phyloP scores from a whole-genome alignment of 2,329 filamentous ascomycete species.

The Claviceps capensis region DNA sequence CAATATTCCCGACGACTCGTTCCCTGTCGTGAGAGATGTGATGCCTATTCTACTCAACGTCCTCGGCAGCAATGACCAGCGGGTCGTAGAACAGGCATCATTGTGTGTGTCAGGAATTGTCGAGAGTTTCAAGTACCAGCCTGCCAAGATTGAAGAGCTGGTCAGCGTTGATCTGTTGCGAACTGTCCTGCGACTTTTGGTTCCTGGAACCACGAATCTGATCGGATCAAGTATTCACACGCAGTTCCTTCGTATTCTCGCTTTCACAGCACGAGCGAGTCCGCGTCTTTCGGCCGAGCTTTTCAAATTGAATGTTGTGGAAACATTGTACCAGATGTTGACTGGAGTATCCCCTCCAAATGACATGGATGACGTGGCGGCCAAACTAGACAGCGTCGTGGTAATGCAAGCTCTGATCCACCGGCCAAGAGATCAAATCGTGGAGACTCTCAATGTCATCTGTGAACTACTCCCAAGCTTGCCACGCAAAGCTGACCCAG shows the following conservation, averaged over 20 bases:
- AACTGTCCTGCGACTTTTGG: constrained; percentile 71
- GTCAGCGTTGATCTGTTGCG: constrained; percentile 78
- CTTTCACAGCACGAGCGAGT: constrained; percentile 81
- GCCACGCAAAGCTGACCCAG: constrained; percentile 37
- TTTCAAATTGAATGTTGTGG: constrained; percentile 91
- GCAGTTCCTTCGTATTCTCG: constrained; percentile 82
- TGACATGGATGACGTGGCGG: constrained; percentile 62
- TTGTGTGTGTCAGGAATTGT: constrained; percentile 91
- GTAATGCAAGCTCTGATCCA: constrained; percentile 99
- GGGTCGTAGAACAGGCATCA: constrained; percentile 92
- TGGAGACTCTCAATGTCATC: constrained; percentile 93
- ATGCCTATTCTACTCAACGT: constrained; percentile 94
- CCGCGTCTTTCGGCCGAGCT: constrained; percentile 77
- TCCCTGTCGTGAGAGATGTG: constrained; percentile 79
- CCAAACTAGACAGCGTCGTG: constrained; percentile 87
- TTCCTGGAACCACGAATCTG: constrained; percentile 89
- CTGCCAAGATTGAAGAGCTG: constrained; percentile 80
- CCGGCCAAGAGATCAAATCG: constrained; percentile 86
- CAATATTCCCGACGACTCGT: constrained; percentile 89
- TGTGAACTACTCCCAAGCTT: constrained; percentile 81
- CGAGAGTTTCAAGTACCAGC: constrained; percentile 87
- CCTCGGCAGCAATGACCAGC: constrained; percentile 81
- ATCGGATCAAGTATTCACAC: constrained; percentile 93
- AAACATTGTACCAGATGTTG: constrained; percentile 92
- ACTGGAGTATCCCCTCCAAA: constrained; percentile 87